phyloP scores from a whole-genome alignment of 257 asterid species.

The Pogostemon cablin region DNA sequence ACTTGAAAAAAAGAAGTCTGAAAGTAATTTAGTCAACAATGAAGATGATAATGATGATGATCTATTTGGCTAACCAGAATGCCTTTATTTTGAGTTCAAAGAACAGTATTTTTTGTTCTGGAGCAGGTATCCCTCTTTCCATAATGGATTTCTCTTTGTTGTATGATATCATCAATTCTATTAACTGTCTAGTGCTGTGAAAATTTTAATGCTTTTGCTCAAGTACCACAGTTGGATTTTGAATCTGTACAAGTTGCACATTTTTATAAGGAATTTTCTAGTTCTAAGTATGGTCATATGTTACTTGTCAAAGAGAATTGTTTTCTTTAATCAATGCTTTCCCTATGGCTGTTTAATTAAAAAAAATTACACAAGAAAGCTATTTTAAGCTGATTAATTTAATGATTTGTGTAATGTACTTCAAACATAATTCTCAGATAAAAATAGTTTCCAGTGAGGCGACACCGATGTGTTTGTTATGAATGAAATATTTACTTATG shows the following conservation, averaged over 20 bases:
- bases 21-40: slow-evolving; percentile 37
- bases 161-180: slow-evolving; percentile 38
- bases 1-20: slow-evolving; percentile 38
- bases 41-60: slow-evolving; percentile 80
- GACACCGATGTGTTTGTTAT: background rate
- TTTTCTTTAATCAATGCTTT: background rate
- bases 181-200: slow-evolving; percentile 28
- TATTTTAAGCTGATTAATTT: background rate
- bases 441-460: background rate
- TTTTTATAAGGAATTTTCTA: slow-evolving; percentile 29
- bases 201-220: slow-evolving; percentile 12
- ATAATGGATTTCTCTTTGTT: slow-evolving; percentile 42
- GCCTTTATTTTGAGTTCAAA: slow-evolving; percentile 30
- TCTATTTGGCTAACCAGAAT: slow-evolving; percentile 72
- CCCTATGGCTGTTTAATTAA: background rate
- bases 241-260: slow-evolving; percentile 35
- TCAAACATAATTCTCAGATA: background rate
- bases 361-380: background rate
- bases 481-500: background rate
- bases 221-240: slow-evolving; percentile 25
- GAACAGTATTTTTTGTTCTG: slow-evolving; percentile 34
- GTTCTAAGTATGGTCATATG: background rate
- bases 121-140: slow-evolving; percentile 41
- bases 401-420: background rate
- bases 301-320: slow-evolving; percentile 12